Conservation (phyloP, 768 basidiomycete genomes). For the Strobilomyces dryophilus region DNA sequence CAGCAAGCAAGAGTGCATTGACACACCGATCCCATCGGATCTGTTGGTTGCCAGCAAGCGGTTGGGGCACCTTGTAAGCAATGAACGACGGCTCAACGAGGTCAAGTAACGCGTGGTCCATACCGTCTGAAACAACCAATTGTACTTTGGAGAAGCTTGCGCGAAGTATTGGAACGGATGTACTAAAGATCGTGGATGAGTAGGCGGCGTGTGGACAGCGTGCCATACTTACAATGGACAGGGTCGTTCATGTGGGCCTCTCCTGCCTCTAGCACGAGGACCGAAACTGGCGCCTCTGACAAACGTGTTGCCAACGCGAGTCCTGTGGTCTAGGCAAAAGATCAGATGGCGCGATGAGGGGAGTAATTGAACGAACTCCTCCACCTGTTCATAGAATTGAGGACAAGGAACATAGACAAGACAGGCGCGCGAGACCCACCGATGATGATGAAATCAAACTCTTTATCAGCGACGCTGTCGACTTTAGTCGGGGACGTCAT, state of each 20-base stretch:
- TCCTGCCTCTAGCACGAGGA: conserved; percentile 1
- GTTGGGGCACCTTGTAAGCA: not conserved
- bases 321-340: not conserved
- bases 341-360: not conserved
- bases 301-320: not conserved
- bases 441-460: not conserved
- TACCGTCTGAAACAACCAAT: conserved; percentile 3
- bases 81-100: not conserved
- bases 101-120: not conserved
- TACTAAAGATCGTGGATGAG: not conserved
- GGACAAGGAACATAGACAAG: not conserved
- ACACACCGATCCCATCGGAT: not conserved
- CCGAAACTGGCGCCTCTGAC: not conserved
- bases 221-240: not conserved
- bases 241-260: not conserved
- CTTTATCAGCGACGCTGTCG: not conserved
- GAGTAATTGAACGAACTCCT: not conserved
- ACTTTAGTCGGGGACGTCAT: not conserved
- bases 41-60: not conserved
- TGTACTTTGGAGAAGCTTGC: not conserved
- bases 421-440: not conserved
- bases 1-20: not conserved
- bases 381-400: not conserved
- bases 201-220: not conserved
- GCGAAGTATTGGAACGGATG: not conserved